phyloP scores from a whole-genome alignment of 2,329 filamentous ascomycete genomes.

The Zarea fungicola region DNA sequence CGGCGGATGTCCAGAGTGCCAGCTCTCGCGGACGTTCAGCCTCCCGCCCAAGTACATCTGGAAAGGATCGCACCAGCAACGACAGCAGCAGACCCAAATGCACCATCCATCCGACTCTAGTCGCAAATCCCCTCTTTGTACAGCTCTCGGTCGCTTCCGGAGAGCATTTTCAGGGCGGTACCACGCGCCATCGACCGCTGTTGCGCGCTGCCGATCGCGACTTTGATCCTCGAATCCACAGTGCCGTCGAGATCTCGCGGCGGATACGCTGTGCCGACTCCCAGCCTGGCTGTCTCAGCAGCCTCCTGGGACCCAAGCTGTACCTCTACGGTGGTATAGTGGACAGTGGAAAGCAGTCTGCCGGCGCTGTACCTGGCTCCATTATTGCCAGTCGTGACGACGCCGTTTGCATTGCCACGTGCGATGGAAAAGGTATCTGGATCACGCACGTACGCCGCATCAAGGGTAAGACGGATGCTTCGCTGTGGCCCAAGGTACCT shows the following conservation, averaged over 20 bases:
- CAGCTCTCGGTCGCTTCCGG: slow-evolving; percentile 28
- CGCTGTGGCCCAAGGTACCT: slow-evolving; percentile 37
- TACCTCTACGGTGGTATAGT: slow-evolving; percentile 37
- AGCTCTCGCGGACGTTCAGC: neutral
- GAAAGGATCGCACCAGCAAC: neutral
- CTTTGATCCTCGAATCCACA: slow-evolving; percentile 30
- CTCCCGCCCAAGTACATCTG: slow-evolving; percentile 10
- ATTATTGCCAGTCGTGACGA: slow-evolving; percentile 32
- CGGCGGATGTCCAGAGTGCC: slow-evolving; percentile 15
- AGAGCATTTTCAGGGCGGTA: slow-evolving; percentile 33
- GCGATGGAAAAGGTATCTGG: slow-evolving; percentile 36
- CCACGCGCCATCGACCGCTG: slow-evolving; percentile 30
- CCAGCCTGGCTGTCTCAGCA: slow-evolving; percentile 35
- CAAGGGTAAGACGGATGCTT: slow-evolving; percentile 31
- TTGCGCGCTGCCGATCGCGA: slow-evolving; percentile 34
- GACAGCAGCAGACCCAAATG: neutral
- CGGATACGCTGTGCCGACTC: slow-evolving; percentile 36
- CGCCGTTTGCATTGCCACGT: slow-evolving; percentile 32
- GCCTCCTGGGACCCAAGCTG: slow-evolving; percentile 29
- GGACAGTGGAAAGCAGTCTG: slow-evolving; percentile 24
- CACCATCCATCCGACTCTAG: slow-evolving; percentile 20
- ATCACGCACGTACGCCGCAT: slow-evolving; percentile 35
- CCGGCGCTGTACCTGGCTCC: slow-evolving; percentile 17
- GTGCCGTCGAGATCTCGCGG: slow-evolving; percentile 33
- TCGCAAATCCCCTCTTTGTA: slow-evolving; percentile 22